phyloP scores from a whole-genome alignment of 805 yeast genomes.

The Wickerhamiella brachini region DNA sequence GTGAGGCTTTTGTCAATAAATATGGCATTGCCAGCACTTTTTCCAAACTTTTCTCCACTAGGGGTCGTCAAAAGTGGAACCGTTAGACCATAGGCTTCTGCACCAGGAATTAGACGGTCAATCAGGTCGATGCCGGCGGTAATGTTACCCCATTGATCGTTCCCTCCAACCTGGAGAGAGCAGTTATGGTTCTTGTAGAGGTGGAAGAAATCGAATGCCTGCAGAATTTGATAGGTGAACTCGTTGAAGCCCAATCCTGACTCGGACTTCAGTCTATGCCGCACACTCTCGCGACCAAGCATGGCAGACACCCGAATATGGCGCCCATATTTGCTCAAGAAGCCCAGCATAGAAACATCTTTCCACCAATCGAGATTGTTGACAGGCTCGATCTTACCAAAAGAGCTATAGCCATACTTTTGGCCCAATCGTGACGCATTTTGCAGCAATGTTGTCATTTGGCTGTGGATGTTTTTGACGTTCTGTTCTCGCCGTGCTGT shows the following conservation, averaged over 20 bases:
- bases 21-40: conserved; percentile 92
- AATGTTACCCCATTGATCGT: conserved; percentile 97
- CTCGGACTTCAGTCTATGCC: conserved; percentile 51
- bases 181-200: conserved; percentile 47
- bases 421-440: conserved; percentile 52
- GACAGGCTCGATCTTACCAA: conserved; percentile 32
- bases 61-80: conserved; percentile 83
- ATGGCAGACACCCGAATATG: conserved; percentile 72
- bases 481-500: conserved; percentile 39
- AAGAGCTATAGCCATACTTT: conserved; percentile 27
- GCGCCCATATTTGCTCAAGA: conserved; percentile 61
- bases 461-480: conserved; percentile 43
- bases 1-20: conserved; percentile 69
- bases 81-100: conserved; percentile 50
- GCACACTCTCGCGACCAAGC: conserved; percentile 81
- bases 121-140: conserved; percentile 91
- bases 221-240: conserved; percentile 82
- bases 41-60: conserved; percentile 87
- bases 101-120: conserved; percentile 35
- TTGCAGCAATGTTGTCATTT: conserved; percentile 45
- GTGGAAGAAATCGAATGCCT: conserved; percentile 88
- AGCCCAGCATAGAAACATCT: conserved; percentile 58
- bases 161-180: conserved; percentile 77
- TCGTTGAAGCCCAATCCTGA: conserved; percentile 86
- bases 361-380: conserved; percentile 86